Base-by-base conservation (phyloP, 2,329 filamentous ascomycete genomes). In the Byssothecium circinans region DNA sequence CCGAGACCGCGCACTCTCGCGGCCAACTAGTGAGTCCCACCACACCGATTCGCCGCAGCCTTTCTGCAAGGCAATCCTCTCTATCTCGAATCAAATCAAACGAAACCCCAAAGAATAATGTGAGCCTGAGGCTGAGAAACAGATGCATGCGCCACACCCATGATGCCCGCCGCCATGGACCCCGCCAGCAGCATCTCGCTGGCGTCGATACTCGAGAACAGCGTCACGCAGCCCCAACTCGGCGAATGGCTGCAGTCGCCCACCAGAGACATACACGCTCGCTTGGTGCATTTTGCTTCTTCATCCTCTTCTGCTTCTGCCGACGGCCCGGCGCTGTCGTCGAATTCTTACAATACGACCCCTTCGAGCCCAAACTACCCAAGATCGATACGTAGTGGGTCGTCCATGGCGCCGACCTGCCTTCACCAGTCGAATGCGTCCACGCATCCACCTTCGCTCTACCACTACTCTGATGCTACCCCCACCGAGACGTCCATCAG, bases 381-480 rank as follows among this genome's bases (percentile, higher is more conserved):
- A 35, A 57, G 41, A 8, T 61, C 51, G 11, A 25, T 47, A 34
- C 45, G 43, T 38, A 58, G 54, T 55, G 39, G 23, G 47, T 14
- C 19, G 17, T 68, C 66, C 47, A 69, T 69, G 65, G 62, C 66
- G 40, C 65, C 58, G 25, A 50, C 63, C 14, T 56, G 59, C 42
- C 50, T 69, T 15, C 62, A 68, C 49, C 61, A 67, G 46, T 47
- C 50, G 23, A 57, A 42, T 42, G 51, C 55, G 14, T 62, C 59
- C 11, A 49, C 46, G 17, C 52, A 54, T 41, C 43, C 59, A 42
- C 59, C 59, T 12, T 62, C 59, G 8, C 57, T 62, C 25, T 54
- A 53, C 52, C 33, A 59, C 50, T 55, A 46, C 41, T 61, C 59
- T 35, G 54, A 60, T 19, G 56, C 52, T 12, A 36, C 33, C 17